Evolutionary conservation across 2,329 filamentous ascomycete species (phyloP), one percentile per base, ranked within the genome.

Genomic region (Trichoderma gracile): DNA sequence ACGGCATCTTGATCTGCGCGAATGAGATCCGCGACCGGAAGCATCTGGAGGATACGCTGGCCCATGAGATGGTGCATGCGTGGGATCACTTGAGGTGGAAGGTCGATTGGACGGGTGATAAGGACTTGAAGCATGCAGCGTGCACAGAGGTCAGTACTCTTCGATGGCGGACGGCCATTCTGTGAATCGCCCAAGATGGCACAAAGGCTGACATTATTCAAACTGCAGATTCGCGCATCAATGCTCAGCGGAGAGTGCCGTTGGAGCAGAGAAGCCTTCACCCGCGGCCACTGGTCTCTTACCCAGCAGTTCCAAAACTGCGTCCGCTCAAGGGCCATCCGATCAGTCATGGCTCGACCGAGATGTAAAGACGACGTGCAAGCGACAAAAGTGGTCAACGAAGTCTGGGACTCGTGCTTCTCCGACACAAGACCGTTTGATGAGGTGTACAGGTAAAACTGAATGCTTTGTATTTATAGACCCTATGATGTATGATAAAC

Each of bases 401-500:
- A 96, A 77, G 95, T 99, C n/a, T 99, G 94, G 92, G 93, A 97
- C 70, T 97, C 93, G 71, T 99, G 95, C 77, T 99, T 96, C 76
- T 81, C 86, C 58, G 95, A 99, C 78, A 98, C 94, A 4, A 83
- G 95, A 73, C 95, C 95, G 2, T 99, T 99, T 78, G 93, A 98
- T 76, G 94, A 98, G 76, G 93, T 99, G 60, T 99, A 97, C 77
- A 88, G 92, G 76, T 94, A 76, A 80, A 53, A 43, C 43, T 23
- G 30, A 45, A 45, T 55, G 64, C 46, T 56, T 57, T 56, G 60
- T 56, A 60, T 30, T 58, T 47, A 60, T 47, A 56, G 52, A 59
- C 45, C 43, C 45, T 55, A 55, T 62, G 50, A 61, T 74, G 70
- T 73, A 72, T 59, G 67, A 72, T 69, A 67, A 45, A 38, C 5